Evolutionary conservation across 768 basidiomycete species (phyloP), one percentile per base, ranked within the genome.

Genomic region (Mrakia frigida): DNA sequence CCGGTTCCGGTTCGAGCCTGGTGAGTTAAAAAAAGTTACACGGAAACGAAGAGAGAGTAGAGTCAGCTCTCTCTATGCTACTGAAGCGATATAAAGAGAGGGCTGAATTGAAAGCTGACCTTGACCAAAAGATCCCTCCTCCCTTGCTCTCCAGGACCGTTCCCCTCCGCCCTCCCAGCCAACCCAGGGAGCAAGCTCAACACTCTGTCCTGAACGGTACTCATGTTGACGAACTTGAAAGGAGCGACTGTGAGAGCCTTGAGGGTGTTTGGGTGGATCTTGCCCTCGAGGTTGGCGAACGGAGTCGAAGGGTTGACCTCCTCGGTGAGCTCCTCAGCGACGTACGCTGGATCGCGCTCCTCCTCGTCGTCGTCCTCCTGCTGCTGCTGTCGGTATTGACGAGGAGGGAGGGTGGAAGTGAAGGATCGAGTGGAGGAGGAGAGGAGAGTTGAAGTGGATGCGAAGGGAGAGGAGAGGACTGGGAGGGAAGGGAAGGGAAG

Each of bases 1-100:
- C 92, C 93, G 0, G 93, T 93, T 39, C 93, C 92, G 0, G 93
- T 93, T 82, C 90, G 91, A 6, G 93, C 91, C 81, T 92, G n/a
- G 14, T 31, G 31, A n/a, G 1, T 3, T 21, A 50, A 1, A 18
- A 43, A n/a, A 61, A 41, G n/a, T 9, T n/a, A n/a, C n/a, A 28
- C 6, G 21, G 5, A 39, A 56, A 46, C 0, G 9, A 33, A 5
- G 61, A 31, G 25, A 70, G 69, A 41, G 39, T 5, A 28, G 28
- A 13, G 70, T 41, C 56, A 59, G 52, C 13, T 50, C 14, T 56
- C 9, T 18, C 56, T 39, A 23, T 37, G 3, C 33, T 35, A 10
- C 73, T 53, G 1, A 31, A 31, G 14, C 21, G 33, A 16, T 2
- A 69, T 16, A 18, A 41, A 13, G 7, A 37, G 3, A 10, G 28